A percentile compares a stretch with the other conserved stretches of the same genome.
phyloP scores from a whole-genome alignment of 2,329 filamentous ascomycete genomes.

The Ambrosiella xylebori region DNA sequence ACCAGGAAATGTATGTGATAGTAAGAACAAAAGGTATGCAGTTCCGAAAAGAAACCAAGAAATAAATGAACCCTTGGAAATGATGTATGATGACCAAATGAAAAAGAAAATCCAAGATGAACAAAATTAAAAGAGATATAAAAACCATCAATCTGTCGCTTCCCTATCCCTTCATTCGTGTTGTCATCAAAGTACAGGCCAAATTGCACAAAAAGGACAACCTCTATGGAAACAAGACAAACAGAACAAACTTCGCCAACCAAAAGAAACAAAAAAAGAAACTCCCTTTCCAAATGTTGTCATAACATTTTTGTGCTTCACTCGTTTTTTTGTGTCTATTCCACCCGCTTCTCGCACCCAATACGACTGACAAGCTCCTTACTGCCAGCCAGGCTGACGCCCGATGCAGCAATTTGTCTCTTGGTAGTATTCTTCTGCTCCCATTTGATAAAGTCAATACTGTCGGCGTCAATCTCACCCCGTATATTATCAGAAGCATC shows the following conservation, averaged over 20 bases:
- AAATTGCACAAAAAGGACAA: no score
- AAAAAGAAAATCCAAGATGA: no score
- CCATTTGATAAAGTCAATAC: constrained; percentile 49
- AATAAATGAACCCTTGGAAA: no score
- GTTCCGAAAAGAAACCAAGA: no score
- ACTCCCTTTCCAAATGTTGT: not conserved
- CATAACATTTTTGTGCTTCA: not conserved
- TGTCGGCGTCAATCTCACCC: constrained; percentile 59
- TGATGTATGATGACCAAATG: no score
- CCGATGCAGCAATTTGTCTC: constrained; percentile 36
- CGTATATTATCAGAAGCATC: constrained; percentile 53
- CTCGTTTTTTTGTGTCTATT: constrained; percentile 1
- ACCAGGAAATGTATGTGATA: no score
- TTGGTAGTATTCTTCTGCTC: constrained; percentile 34
- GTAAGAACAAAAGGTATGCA: no score
- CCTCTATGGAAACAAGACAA: no score
- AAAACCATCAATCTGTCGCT: no score
- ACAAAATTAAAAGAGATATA: no score
- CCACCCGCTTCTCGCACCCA: constrained; percentile 56
- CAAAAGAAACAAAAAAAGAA: not conserved
- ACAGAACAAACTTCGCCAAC: not conserved
- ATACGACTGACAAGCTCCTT: constrained; percentile 71
- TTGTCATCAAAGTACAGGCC: no score
- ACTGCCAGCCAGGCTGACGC: constrained; percentile 52
- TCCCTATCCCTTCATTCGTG: no score